Base-by-base conservation (phyloP, 1,139 yeast species). In the Tardiomyces depauwii region DNA sequence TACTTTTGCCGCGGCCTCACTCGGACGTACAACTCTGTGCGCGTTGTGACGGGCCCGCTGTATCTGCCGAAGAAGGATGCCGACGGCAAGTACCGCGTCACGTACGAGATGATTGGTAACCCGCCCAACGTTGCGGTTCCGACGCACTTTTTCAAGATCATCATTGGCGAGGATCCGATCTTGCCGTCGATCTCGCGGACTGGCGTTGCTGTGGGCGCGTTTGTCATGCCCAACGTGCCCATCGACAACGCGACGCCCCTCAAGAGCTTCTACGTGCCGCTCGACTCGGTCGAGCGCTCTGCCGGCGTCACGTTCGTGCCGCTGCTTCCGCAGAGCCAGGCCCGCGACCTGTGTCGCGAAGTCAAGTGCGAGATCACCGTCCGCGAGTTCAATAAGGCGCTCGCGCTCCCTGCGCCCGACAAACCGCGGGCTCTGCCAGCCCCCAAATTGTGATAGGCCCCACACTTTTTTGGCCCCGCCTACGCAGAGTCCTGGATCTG, bases 61-160 rank as follows among this genome's bases (percentile, higher is more conserved):
- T 91, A 81, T 61, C 73, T 91, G 49, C 98, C 99, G 4, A 82
- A 82, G 57, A 70, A 71, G 49, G 76, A 78, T 53, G 76, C 80
- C 1, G 88, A 83, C 57, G 93, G 89, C 2, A 91, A 89, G 62
- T 85, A 71, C 65, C 72, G 85, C 53, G 95, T 91, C 16, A 70
- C 76, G 2, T 91, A 89, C 64, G 98, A 93, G 66, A 86, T 91
- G 41, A 87, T 91, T 63, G 99, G 99, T 2, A 84, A 87, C 55
- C 99, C 99, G 6, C 98, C 98, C 45, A 85, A 78, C 56, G 75
- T 91, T 47, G 97, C 98, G 0, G 99, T 91, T 11, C 98, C 99
- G 16, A 91, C 98, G 9, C 98, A 91, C 65, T 91, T 93, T 60
- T 91, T 82, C 74, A 93, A 91, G 65, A 70, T 91, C 50, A 70